Conservation (phyloP, 2,329 filamentous ascomycete genomes). For the Trichoderma harzianum region DNA sequence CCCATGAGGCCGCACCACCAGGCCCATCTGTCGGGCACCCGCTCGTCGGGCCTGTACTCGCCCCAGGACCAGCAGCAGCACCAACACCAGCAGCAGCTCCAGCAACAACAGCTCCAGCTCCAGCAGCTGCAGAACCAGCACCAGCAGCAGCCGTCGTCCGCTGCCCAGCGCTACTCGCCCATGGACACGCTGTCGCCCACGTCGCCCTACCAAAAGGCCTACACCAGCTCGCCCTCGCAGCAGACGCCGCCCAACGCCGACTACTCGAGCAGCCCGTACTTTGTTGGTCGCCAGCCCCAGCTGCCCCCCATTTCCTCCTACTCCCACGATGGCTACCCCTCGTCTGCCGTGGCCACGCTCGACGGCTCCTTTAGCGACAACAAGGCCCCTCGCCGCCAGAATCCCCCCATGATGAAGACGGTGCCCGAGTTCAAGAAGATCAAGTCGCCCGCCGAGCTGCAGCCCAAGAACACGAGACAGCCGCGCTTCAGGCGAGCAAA, state of each 20-base stretch:
- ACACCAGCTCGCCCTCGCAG: conserved; percentile 52
- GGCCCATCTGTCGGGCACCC: conserved; percentile 59
- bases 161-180: conserved; percentile 89
- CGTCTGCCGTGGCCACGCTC: conserved; percentile 66
- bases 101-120: neutral
- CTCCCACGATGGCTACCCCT: conserved; percentile 68
- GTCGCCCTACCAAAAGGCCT: conserved; percentile 69
- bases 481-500: conserved; percentile 90
- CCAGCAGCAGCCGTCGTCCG: conserved; percentile 64
- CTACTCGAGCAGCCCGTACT: conserved; percentile 61
- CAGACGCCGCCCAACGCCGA: conserved; percentile 75
- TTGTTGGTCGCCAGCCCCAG: conserved; percentile 64
- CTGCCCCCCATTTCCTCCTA: conserved; percentile 72
- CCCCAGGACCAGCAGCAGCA: conserved; percentile 43
- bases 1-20: conserved; percentile 75
- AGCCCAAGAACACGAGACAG: conserved; percentile 79
- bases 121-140: neutral
- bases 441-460: conserved; percentile 67
- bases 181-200: conserved; percentile 86
- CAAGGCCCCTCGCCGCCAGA: conserved; percentile 56
- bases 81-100: neutral
- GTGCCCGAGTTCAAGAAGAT: conserved; percentile 88
- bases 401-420: conserved; percentile 52
- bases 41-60: conserved; percentile 64
- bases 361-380: conserved; percentile 62